These are phyloP conservation scores for Nicotiana tabacum DNA, from an alignment of 257 asterid species.

Conservation along the genomic window DNA sequence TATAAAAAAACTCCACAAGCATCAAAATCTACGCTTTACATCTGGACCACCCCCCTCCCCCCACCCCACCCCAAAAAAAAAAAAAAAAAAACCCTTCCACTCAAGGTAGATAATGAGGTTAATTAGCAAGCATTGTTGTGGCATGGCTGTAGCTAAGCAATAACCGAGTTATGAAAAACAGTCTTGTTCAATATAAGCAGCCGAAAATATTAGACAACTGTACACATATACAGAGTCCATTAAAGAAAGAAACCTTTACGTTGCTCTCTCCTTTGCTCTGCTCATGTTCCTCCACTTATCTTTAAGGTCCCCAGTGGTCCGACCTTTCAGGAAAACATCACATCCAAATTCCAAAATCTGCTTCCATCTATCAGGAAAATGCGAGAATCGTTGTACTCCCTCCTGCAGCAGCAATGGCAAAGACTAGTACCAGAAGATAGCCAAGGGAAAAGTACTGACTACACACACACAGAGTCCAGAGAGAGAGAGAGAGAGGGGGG, in stretches of 20 bases:
- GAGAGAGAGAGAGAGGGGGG: too few species aligned
- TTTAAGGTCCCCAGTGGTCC: conserved; percentile 55
- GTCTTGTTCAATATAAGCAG: neutral
- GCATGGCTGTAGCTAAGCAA: neutral
- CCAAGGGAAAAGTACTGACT: neutral
- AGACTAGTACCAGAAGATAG: neutral
- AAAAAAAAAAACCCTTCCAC: too few species aligned
- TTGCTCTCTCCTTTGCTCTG: conserved; percentile 20
- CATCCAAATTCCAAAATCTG: conserved; percentile 46
- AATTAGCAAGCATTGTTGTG: neutral
- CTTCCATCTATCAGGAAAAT: conserved; percentile 34
- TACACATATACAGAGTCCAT: neutral
- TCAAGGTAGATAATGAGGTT: neutral
- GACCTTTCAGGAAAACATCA: conserved; percentile 41
- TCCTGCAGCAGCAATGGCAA: conserved; percentile 39
- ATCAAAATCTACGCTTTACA: too few species aligned
- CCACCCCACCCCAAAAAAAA: too few species aligned
- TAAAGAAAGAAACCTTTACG: neutral
- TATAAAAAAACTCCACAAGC: too few species aligned
- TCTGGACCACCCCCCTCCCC: too few species aligned
- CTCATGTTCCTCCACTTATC: conserved; percentile 73
- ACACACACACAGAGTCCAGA: neutral
- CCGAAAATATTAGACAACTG: neutral
- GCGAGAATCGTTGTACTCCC: conserved; percentile 26
- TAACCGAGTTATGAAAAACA: neutral